Evolutionary conservation across 371 early-diverging fungal genomes (phyloP), one percentile per base, ranked within the genome.

Genomic region (Mucor lusitanicus): DNA sequence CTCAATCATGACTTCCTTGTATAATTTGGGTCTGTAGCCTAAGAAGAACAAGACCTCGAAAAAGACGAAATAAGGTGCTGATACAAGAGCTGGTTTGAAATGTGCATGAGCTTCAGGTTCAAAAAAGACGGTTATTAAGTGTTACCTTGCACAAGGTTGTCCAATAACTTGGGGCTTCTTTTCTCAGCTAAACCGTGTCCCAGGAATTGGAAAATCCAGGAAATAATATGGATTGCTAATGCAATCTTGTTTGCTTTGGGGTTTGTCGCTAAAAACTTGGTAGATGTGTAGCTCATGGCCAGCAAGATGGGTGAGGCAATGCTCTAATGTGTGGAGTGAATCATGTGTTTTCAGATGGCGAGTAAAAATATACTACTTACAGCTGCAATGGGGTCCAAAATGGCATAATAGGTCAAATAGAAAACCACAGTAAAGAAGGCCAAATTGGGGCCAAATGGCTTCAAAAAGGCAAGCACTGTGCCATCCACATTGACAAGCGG

Each of bases 21-120:
- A 75, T 44, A 96, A 78, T 27, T 83, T 69, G 15, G 94, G 92
- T 27, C 93, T 89, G 78, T 95, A 97, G 11, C 97, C 96, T 6
- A 94, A 63, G 44, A 69, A 74, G 76, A 98, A 97, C 57, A 98
- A 73, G n/a, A 91, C 68, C 80, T 98, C 97, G 33, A 94, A 83
- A 66, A 89, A 95, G 5, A 97, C 96, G 80, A 98, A 98, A 76
- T 96, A 93, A 19, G 96, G 97, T 12, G 98, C 98, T 61, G 96
- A 90, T 28, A 96, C 91, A 28, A 97, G 61, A 3, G 98, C 97
- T 87, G 69, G 11, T 37, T 12, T 13, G 13, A 13, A 1, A 37
- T 13, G 13, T 13, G 13, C 37, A 37, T 37, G 37, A 37, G 46
- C 56, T 40, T 21, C 13, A 50, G 69, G 5, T 63, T 0, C 54